Percentiles rank a stretch among this genome's conserved stretches.
These are phyloP conservation scores for Cynanchum wilfordii DNA, from an alignment of 257 asterid species.

Conservation along the genomic window DNA sequence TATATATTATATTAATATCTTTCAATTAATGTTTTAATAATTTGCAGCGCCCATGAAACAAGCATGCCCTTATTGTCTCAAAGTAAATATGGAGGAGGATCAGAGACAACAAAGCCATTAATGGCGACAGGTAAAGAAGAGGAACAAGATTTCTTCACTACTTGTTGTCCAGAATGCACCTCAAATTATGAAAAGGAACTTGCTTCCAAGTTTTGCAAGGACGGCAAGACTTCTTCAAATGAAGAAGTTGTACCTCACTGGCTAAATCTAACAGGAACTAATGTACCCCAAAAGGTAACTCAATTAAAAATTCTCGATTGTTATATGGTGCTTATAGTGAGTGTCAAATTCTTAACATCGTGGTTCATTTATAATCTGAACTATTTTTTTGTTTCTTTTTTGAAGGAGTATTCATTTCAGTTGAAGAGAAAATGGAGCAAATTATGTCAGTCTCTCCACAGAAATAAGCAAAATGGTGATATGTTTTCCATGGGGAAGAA, in stretches of 20 bases:
- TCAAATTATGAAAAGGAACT: slow-evolving; percentile 66
- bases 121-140: slow-evolving; percentile 31
- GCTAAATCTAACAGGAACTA: slow-evolving; percentile 47
- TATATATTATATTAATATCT: no score
- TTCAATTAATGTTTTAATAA: no score
- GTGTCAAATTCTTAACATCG: no score
- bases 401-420: slow-evolving; percentile 49
- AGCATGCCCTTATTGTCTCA: slow-evolving; percentile 29
- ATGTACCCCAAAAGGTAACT: slow-evolving; percentile 44
- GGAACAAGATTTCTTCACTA: slow-evolving; percentile 34
- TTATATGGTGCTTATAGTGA: no score
- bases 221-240: slow-evolving; percentile 38
- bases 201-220: slow-evolving; percentile 25
- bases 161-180: slow-evolving; percentile 66
- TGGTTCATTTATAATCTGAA: no score
- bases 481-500: slow-evolving; percentile 42
- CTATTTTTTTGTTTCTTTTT: not conserved
- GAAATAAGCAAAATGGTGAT: slow-evolving; percentile 32
- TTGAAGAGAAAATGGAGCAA: slow-evolving; percentile 71
- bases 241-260: slow-evolving; percentile 48
- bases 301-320: no score
- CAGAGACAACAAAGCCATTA: slow-evolving; percentile 38
- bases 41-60: slow-evolving; percentile 46
- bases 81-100: slow-evolving; percentile 34
- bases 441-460: slow-evolving; percentile 55